Conservation (phyloP, 192 early-diverging fungal genomes). For the Dissophora ornata region DNA sequence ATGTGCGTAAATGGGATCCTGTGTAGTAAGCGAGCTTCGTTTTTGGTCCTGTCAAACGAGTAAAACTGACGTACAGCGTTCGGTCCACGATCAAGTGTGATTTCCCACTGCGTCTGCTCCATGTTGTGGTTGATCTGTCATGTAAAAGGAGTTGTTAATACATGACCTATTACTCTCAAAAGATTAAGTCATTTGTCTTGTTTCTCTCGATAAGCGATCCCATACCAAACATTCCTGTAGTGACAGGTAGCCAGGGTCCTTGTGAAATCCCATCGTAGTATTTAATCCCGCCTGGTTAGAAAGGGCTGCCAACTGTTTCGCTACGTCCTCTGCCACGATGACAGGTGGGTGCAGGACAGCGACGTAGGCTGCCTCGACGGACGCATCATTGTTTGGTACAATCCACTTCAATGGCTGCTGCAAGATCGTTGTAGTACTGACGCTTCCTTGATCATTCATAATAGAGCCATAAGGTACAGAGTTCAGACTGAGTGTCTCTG, state of each 20-base stretch:
- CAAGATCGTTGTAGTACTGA: conserved; percentile 26
- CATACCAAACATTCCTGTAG: conserved; percentile 45
- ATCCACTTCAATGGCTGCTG: conserved; percentile 43
- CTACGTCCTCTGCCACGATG: conserved; percentile 39
- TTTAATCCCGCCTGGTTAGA: conserved; percentile 46
- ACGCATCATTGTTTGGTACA: conserved; percentile 18
- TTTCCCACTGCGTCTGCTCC: conserved; percentile 43
- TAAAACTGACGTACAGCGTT: conserved; percentile 32
- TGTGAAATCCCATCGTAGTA: conserved; percentile 41
- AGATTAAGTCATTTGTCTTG: too few relatives aligned
- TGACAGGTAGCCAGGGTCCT: conserved; percentile 40
- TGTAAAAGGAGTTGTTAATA: too few relatives aligned
- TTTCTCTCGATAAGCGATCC: too few relatives aligned
- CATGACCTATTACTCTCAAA: too few relatives aligned
- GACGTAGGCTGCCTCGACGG: conserved; percentile 42
- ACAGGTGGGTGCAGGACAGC: conserved; percentile 53
- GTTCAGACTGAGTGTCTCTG: conserved; percentile 24
- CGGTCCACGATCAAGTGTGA: conserved; percentile 34
- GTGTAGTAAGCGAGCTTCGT: conserved; percentile 38
- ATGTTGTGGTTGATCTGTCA: conserved; percentile 20
- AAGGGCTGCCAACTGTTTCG: conserved; percentile 45
- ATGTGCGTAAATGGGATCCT: conserved; percentile 42
- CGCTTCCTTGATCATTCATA: conserved; percentile 51
- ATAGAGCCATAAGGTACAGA: conserved; percentile 40
- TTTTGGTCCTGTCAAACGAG: conserved; percentile 50